Evolutionary conservation across 768 basidiomycete species (phyloP).

Genomic region (Boletus vinaceobasis): DNA sequence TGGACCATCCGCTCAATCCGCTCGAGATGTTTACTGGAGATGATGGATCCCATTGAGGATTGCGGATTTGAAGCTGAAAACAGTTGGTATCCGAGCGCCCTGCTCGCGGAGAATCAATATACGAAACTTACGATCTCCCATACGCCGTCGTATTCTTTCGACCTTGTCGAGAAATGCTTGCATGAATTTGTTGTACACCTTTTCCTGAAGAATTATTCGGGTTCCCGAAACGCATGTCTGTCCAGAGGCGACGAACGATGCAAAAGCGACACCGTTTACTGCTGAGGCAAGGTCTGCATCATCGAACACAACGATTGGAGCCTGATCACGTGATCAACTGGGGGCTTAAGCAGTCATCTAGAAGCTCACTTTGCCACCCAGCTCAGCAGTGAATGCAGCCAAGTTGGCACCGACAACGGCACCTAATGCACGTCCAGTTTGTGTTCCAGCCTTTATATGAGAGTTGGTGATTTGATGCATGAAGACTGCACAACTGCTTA

Average conservation of each 20-base stretch:
- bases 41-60: conserved; percentile 79
- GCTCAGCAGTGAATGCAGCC: conserved; percentile 74
- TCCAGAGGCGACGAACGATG: conserved; percentile 81
- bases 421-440: conserved; percentile 72
- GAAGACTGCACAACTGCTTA: conserved; percentile 30
- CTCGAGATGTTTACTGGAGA: conserved; percentile 59
- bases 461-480: neutral
- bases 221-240: conserved; percentile 94
- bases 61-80: conserved; percentile 60
- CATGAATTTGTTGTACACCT: conserved; percentile 69
- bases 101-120: neutral
- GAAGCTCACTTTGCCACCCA: conserved; percentile 72
- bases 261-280: conserved; percentile 80
- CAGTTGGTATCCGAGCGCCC: neutral
- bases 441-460: conserved; percentile 62
- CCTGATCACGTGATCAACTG: conserved; percentile 39
- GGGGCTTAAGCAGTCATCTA: neutral
- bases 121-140: conserved; percentile 69
- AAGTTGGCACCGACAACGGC: conserved; percentile 71
- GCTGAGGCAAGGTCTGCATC: conserved; percentile 74
- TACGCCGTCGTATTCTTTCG: conserved; percentile 56
- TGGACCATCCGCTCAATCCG: conserved; percentile 61
- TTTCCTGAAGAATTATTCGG: conserved; percentile 69
- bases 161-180: conserved; percentile 58
- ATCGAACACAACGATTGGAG: conserved; percentile 76